Evolutionary conservation across 164 flowering plant species (phyloP).

Genomic region (Magnolia changhungtana): DNA sequence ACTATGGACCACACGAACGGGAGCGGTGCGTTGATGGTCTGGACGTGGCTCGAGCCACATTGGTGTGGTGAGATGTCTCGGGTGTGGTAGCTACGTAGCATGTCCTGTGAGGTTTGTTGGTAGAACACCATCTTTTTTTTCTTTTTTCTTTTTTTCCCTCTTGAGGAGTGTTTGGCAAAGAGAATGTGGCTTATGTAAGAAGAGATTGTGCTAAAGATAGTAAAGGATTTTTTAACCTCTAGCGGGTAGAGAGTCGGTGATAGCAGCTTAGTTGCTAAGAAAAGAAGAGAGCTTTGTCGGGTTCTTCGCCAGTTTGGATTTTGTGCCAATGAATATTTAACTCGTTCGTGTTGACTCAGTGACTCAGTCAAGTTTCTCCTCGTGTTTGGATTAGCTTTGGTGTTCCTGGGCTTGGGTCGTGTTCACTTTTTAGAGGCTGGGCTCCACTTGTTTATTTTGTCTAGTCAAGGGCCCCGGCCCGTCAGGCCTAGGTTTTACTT

Average conservation of each 20-base stretch:
- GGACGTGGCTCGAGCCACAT: slow-evolving; percentile 31
- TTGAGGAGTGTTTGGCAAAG: neutral
- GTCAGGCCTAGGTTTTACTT: too few relatives aligned
- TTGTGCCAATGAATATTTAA: neutral
- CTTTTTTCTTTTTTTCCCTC: neutral
- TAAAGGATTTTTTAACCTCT: neutral
- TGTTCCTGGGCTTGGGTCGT: too few relatives aligned
- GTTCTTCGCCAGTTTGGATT: neutral
- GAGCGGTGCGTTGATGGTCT: slow-evolving; percentile 33
- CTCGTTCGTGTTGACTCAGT: too few relatives aligned
- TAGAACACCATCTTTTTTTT: neutral
- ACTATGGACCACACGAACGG: slow-evolving; percentile 42
- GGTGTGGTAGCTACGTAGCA: slow-evolving; percentile 24
- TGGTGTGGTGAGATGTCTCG: slow-evolving; percentile 18
- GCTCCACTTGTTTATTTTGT: too few relatives aligned
- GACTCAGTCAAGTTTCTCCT: too few relatives aligned
- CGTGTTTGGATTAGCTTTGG: too few relatives aligned
- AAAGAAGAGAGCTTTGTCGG: neutral
- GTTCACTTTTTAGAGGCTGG: too few relatives aligned
- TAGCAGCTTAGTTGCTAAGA: neutral
- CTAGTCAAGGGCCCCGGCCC: too few relatives aligned
- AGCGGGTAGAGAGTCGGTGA: neutral
- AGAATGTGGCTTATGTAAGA: neutral
- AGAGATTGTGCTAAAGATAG: neutral
- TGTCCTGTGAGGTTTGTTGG: slow-evolving; percentile 2